These are phyloP conservation scores for Globisporangium paddicum DNA, from an alignment of 352 stramenopile genomes.

Conservation along the genomic window DNA sequence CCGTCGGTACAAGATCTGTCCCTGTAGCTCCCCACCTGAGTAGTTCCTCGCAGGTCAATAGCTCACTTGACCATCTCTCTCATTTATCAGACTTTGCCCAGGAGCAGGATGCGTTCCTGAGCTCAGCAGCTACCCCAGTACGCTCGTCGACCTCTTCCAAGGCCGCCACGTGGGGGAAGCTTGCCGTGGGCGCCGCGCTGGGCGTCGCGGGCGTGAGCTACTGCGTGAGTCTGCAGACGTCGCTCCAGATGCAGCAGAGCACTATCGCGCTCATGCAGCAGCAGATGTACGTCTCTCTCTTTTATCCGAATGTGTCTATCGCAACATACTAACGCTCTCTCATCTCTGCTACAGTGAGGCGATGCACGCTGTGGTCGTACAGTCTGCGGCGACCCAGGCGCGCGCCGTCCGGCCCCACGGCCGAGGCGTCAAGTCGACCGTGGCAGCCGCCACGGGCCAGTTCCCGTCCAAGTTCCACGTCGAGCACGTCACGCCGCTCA, in stretches of 20 bases:
- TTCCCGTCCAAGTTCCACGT: slow-evolving; percentile 59
- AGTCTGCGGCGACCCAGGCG: slow-evolving; percentile 10
- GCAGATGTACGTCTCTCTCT: slow-evolving; percentile 36
- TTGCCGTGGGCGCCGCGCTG: slow-evolving; percentile 28
- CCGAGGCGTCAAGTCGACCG: slow-evolving; percentile 10
- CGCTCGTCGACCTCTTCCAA: too few species aligned
- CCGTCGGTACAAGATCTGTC: background rate
- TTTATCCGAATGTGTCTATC: background rate
- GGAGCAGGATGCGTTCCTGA: slow-evolving; percentile 20
- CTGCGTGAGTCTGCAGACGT: slow-evolving; percentile 32
- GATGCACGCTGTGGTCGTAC: slow-evolving; percentile 36
- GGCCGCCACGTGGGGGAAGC: slow-evolving; percentile 22
- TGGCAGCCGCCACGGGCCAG: slow-evolving; percentile 1
- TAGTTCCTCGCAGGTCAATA: background rate
- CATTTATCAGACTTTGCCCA: slow-evolving; percentile 14
- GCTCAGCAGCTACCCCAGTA: background rate
- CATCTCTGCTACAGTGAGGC: slow-evolving; percentile 21
- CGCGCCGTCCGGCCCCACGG: slow-evolving; percentile 17
- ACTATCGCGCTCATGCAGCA: slow-evolving; percentile 38
- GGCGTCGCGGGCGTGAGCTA: slow-evolving; percentile 29
- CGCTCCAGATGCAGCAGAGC: slow-evolving; percentile 29
- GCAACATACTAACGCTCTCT: background rate
- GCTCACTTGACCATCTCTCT: background rate
- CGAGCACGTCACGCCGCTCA: slow-evolving; percentile 47
- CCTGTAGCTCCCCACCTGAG: background rate